phyloP scores from a whole-genome alignment of 2,329 filamentous ascomycete species.

The Nannizziopsis arthrosporioides region DNA sequence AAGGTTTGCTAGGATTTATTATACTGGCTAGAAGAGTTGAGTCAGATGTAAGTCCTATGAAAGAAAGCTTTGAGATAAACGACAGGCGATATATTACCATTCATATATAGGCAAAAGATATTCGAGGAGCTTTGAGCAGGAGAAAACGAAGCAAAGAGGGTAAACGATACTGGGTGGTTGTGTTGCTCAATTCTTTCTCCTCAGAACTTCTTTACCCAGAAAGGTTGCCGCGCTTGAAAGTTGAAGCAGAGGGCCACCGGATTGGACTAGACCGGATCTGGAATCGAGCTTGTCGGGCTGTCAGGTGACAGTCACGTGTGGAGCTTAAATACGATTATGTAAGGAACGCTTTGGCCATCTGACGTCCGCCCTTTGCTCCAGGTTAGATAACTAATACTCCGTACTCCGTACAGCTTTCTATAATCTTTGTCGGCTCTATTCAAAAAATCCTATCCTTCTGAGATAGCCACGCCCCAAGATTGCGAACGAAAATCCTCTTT shows the following conservation, averaged over 20 bases:
- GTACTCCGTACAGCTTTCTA: too few species aligned
- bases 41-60: conserved; percentile 3
- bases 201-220: not conserved
- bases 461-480: too few species aligned
- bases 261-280: not conserved
- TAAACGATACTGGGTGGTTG: not conserved
- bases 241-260: not conserved
- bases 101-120: not conserved
- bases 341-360: too few species aligned
- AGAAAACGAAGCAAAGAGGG: not conserved
- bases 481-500: too few species aligned
- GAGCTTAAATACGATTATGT: too few species aligned
- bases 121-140: not conserved
- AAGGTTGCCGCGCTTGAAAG: conserved; percentile 1
- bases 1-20: conserved; percentile 18
- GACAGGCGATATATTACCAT: not conserved
- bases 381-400: conserved; percentile 19
- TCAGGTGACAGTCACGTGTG: not conserved
- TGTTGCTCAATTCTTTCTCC: not conserved
- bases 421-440: too few species aligned
- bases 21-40: not conserved
- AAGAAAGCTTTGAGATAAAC: not conserved
- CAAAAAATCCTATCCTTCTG: too few species aligned
- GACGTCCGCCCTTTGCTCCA: too few species aligned
- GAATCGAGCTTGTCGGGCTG: not conserved